A percentile compares a stretch with the other conserved stretches of the same genome.
Evolutionary conservation across 805 yeast genomes (phyloP).

Genomic region (Sungouiella thailandica): DNA sequence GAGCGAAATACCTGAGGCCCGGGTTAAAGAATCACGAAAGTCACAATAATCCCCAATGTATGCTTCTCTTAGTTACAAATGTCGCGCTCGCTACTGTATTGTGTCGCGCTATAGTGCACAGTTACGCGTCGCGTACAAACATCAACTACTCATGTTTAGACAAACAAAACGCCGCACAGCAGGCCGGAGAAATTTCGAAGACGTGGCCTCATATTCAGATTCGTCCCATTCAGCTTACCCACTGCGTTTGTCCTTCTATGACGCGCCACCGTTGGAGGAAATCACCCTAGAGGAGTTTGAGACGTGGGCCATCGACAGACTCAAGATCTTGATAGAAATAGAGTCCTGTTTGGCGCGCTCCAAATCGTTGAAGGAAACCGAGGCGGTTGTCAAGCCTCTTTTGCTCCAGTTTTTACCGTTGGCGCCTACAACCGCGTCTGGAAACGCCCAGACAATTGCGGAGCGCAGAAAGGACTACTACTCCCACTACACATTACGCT

Average conservation of each 20-base stretch:
- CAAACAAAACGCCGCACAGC: slow-evolving; percentile 70
- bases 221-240: slow-evolving; percentile 41
- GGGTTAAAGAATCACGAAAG: too few relatives aligned
- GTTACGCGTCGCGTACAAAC: too few relatives aligned
- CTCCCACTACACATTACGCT: slow-evolving; percentile 81
- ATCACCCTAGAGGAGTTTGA: slow-evolving; percentile 91
- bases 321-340: slow-evolving; percentile 76
- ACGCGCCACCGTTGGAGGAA: slow-evolving; percentile 73
- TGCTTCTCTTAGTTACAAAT: too few relatives aligned
- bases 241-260: slow-evolving; percentile 69
- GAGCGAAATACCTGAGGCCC: too few relatives aligned
- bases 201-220: slow-evolving; percentile 20
- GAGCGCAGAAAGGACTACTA: slow-evolving; percentile 88
- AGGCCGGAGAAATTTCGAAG: slow-evolving; percentile 64
- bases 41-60: too few relatives aligned
- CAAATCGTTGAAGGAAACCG: slow-evolving; percentile 60
- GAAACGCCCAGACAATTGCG: slow-evolving; percentile 32
- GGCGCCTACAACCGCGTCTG: slow-evolving; percentile 26
- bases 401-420: slow-evolving; percentile 64
- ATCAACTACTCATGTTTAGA: too few relatives aligned
- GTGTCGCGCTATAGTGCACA: too few relatives aligned
- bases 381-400: slow-evolving; percentile 58
- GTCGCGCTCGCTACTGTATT: too few relatives aligned
- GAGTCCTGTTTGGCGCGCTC: slow-evolving; percentile 70
- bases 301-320: slow-evolving; percentile 90